Evolutionary conservation across 2,329 filamentous ascomycete genomes (phyloP).

Genomic region (Penicillium digitatum): DNA sequence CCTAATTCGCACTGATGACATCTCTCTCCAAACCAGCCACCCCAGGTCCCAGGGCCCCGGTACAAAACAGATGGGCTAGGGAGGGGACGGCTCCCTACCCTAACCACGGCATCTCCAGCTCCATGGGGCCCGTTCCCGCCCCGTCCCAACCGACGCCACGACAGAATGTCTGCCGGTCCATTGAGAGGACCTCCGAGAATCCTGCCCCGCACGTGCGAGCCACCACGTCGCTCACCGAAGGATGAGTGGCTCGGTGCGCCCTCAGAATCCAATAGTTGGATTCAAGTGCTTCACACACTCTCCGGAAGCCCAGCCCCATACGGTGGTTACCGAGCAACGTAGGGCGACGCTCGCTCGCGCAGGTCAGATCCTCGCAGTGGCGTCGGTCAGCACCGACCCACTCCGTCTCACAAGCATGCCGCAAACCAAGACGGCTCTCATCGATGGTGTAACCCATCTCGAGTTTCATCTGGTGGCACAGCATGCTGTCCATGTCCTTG

Average conservation of each 20-base stretch:
- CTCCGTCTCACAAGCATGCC: constrained; percentile 34
- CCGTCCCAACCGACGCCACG: constrained; percentile 37
- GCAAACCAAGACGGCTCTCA: constrained; percentile 12
- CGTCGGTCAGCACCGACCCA: constrained; percentile 28
- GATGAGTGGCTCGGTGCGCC: constrained; percentile 31
- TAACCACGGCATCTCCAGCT: constrained; percentile 23
- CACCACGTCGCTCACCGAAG: constrained; percentile 17
- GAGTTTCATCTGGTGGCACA: constrained; percentile 24
- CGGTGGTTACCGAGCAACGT: constrained; percentile 17
- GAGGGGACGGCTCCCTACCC: constrained; percentile 7
- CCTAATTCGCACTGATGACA: neutral
- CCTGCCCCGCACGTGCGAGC: constrained; percentile 29
- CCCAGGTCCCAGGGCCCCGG: constrained; percentile 1
- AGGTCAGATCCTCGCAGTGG: constrained; percentile 26
- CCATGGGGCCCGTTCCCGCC: constrained; percentile 28
- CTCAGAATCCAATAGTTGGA: constrained; percentile 32
- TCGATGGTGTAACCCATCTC: constrained; percentile 25
- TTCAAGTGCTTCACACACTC: constrained; percentile 26
- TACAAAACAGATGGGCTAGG: neutral
- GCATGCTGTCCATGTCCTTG: constrained; percentile 16
- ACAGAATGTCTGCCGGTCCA: constrained; percentile 27
- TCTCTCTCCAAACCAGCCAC: neutral
- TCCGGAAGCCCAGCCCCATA: constrained; percentile 15
- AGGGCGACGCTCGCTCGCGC: constrained; percentile 21
- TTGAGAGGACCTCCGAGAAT: constrained; percentile 24